These are phyloP conservation scores for Cytospora piceae DNA, from an alignment of 2,329 filamentous ascomycete species.

Conservation along the genomic window DNA sequence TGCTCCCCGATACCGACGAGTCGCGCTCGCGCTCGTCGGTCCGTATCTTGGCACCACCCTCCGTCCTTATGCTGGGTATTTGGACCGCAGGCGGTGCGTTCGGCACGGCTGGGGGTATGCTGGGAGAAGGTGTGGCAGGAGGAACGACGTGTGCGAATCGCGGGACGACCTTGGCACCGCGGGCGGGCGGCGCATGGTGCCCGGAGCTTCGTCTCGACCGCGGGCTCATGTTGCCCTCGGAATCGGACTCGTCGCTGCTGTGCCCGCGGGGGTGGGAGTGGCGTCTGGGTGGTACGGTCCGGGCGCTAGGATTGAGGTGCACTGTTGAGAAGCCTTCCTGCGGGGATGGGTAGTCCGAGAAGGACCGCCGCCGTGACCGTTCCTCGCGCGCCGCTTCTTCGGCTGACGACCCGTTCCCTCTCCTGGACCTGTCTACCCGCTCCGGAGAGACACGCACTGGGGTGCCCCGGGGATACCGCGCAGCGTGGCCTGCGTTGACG, in stretches of 20 bases:
- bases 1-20: not conserved
- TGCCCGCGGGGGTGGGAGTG: conserved; percentile 55
- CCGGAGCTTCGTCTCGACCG: conserved; percentile 32
- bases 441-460: conserved; percentile 28
- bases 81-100: conserved; percentile 12
- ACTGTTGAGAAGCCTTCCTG: conserved; percentile 38
- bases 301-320: conserved; percentile 42
- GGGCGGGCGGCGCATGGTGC: conserved; percentile 8
- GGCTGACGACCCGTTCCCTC: conserved; percentile 41
- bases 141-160: conserved; percentile 32
- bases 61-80: conserved; percentile 15
- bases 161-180: conserved; percentile 27
- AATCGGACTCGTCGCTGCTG: conserved; percentile 49
- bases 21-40: conserved; percentile 20
- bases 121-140: conserved; percentile 32
- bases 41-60: conserved; percentile 32
- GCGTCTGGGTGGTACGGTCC: conserved; percentile 42
- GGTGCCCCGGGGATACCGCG: conserved; percentile 37
- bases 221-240: conserved; percentile 35
- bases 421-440: conserved; percentile 38
- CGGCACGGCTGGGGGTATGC: conserved; percentile 2
- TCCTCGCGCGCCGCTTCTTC: conserved; percentile 40
- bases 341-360: conserved; percentile 53
- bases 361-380: conserved; percentile 51
- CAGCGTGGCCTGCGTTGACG: conserved; percentile 43